These are phyloP conservation scores for Albophoma yamanashiensis DNA, from an alignment of 2,329 filamentous ascomycete genomes.

Conservation along the genomic window DNA sequence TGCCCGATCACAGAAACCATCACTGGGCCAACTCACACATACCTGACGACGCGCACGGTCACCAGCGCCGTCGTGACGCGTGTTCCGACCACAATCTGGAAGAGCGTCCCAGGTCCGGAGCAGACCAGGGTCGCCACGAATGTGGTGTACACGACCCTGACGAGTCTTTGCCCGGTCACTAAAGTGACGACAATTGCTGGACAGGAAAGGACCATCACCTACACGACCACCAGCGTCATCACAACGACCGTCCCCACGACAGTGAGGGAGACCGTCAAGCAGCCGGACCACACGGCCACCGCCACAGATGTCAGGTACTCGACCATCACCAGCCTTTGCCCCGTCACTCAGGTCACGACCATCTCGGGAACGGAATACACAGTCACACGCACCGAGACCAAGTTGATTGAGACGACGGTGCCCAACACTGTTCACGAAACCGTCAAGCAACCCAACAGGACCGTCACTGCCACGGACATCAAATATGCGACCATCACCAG, in stretches of 20 bases:
- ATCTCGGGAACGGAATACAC: conserved; percentile 10
- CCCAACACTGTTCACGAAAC: conserved; percentile 15
- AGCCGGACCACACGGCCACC: conserved; percentile 4
- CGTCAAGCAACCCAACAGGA: conserved; percentile 3
- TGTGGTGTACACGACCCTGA: conserved; percentile 27
- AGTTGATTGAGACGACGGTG: conserved; percentile 15
- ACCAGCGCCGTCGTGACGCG: conserved; percentile 16
- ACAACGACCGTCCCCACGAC: conserved; percentile 17
- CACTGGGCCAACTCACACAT: conserved; percentile 22
- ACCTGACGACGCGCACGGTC: conserved; percentile 12
- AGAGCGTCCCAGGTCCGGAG: conserved; percentile 17
- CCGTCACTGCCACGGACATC: conserved; percentile 6
- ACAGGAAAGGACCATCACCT: conserved; percentile 6
- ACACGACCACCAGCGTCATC: conserved; percentile 12
- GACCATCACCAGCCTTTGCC: conserved; percentile 25
- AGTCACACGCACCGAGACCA: conserved; percentile 12
- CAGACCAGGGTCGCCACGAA: conserved; percentile 18
- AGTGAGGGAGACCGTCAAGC: conserved; percentile 9
- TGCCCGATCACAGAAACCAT: conserved; percentile 24
- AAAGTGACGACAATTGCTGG: conserved; percentile 8
- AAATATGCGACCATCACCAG: conserved; percentile 31
- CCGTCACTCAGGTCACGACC: conserved; percentile 25
- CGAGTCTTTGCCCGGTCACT: conserved; percentile 30
- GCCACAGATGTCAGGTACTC: conserved; percentile 18
- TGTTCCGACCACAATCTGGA: conserved; percentile 17